Evolutionary conservation across 2,329 filamentous ascomycete genomes (phyloP).

Genomic region (Cordyceps javanica): DNA sequence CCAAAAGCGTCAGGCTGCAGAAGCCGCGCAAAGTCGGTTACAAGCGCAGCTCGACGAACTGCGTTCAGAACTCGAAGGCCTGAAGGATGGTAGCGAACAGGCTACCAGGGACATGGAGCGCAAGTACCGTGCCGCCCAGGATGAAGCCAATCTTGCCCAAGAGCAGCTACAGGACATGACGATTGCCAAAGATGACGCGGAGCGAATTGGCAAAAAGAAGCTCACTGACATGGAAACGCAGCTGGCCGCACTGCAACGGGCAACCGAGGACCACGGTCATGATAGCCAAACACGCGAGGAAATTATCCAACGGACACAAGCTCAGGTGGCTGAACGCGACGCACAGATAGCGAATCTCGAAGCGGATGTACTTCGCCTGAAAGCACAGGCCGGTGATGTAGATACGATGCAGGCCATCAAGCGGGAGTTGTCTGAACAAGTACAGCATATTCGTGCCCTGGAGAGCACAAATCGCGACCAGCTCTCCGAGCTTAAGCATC

Average conservation of each 20-base stretch:
- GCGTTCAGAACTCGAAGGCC: conserved; percentile 44
- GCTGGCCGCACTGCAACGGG: conserved; percentile 38
- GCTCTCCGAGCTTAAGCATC: conserved; percentile 68
- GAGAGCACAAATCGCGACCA: conserved; percentile 79
- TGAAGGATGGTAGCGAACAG: conserved; percentile 43
- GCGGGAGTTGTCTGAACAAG: conserved; percentile 82
- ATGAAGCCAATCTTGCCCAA: conserved; percentile 65
- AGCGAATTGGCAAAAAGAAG: conserved; percentile 53
- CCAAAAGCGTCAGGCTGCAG: conserved; percentile 56
- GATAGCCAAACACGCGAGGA: conserved; percentile 51
- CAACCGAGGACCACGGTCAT: conserved; percentile 52
- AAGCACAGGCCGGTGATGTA: conserved; percentile 78
- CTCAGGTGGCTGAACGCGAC: conserved; percentile 63
- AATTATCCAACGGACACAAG: conserved; percentile 55
- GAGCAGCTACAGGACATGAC: conserved; percentile 75
- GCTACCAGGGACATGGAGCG: conserved; percentile 63
- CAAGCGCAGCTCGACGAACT: conserved; percentile 43
- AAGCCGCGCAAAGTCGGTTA: conserved; percentile 46
- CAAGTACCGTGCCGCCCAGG: conserved; percentile 62
- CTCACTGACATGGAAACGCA: conserved; percentile 49
- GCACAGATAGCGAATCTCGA: conserved; percentile 68
- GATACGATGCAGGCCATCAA: conserved; percentile 83
- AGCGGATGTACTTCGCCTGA: conserved; percentile 74
- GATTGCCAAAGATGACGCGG: conserved; percentile 60
- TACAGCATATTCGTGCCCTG: conserved; percentile 80